These are phyloP conservation scores for Cyclotella sp. DNA, from an alignment of 108 stramenopile genomes.

Conservation along the genomic window DNA sequence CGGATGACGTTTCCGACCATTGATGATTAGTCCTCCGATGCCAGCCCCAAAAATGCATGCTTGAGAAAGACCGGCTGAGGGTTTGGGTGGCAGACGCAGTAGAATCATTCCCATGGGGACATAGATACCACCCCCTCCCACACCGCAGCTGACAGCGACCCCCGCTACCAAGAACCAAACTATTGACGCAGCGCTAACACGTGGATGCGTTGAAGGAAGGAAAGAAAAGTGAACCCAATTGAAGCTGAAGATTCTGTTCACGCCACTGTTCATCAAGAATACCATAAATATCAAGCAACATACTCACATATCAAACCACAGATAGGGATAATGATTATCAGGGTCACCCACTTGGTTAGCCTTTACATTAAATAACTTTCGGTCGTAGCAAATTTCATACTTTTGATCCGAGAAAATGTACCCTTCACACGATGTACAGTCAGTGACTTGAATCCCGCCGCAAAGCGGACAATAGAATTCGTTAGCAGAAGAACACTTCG, in stretches of 20 bases:
- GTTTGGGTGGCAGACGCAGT: conserved; percentile 64
- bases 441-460: conserved; percentile 30
- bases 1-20: conserved; percentile 61
- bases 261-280: not conserved
- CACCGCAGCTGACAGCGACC: conserved; percentile 64
- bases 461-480: conserved; percentile 46
- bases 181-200: conserved; percentile 48
- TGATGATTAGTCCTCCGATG: conserved; percentile 64
- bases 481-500: conserved; percentile 12
- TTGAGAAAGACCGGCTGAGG: conserved; percentile 60
- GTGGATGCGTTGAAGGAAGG: not conserved
- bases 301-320: conserved; percentile 63
- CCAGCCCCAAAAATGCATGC: conserved; percentile 70
- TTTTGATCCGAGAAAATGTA: conserved; percentile 44
- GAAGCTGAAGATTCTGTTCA: not conserved
- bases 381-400: conserved; percentile 54
- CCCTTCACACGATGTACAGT: conserved; percentile 39
- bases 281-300: not conserved
- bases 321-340: conserved; percentile 58
- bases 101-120: conserved; percentile 72
- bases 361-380: conserved; percentile 55
- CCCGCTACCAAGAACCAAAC: conserved; percentile 70
- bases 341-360: conserved; percentile 28
- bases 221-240: no score
- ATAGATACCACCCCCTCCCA: conserved; percentile 75